Percentiles rank a stretch among this genome's conserved stretches.
These are phyloP conservation scores for Bromus sterilis DNA, from an alignment of 176 grass and related monocot genomes.

Conservation along the genomic window DNA sequence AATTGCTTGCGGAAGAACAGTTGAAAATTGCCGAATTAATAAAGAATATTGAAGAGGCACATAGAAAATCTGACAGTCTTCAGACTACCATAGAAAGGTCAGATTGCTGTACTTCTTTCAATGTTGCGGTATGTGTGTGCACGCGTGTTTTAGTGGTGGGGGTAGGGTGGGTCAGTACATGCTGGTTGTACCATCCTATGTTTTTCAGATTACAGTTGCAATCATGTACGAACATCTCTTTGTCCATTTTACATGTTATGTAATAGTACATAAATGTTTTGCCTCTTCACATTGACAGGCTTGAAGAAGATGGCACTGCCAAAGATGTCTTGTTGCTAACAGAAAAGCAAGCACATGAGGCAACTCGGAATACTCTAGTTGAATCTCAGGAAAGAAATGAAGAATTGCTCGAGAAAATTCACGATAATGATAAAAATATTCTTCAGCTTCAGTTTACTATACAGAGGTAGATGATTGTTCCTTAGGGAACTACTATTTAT, in stretches of 20 bases:
- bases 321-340: constrained; percentile 35
- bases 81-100: constrained; percentile 41
- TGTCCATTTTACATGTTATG: constrained; percentile 10
- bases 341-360: constrained; percentile 43
- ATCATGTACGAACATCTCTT: neutral
- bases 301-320: constrained; percentile 50
- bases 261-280: neutral
- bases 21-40: constrained; percentile 41
- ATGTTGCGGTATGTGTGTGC: neutral
- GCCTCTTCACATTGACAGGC: constrained; percentile 29
- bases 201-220: neutral
- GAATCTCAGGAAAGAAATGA: constrained; percentile 48
- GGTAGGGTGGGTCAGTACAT: neutral
- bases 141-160: neutral
- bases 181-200: neutral
- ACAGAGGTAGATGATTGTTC: constrained; percentile 34
- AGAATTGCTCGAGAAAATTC: constrained; percentile 38
- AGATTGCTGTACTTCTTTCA: constrained; percentile 14
- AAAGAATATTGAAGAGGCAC: constrained; percentile 39
- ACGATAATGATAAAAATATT: constrained; percentile 44
- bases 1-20: constrained; percentile 40
- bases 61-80: constrained; percentile 47
- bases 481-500: constrained; percentile 5
- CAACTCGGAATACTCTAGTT: constrained; percentile 18
- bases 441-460: constrained; percentile 57